Base-by-base conservation (phyloP, 2,329 filamentous ascomycete species). In the Claviceps digitariae region DNA sequence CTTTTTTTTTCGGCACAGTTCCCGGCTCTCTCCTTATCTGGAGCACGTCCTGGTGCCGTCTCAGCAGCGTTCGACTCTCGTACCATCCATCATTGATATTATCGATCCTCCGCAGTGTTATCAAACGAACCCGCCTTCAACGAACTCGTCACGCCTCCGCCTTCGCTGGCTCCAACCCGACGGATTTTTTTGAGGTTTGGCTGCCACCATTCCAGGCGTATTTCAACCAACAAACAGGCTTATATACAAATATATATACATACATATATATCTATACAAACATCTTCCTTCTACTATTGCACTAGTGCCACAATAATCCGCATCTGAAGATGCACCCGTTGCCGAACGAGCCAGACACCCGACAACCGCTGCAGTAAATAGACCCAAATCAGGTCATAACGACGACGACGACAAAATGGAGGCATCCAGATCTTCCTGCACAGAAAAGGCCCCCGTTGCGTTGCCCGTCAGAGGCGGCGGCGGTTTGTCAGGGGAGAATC, bases 311-410 rank as follows among this genome's bases (percentile, higher is more conserved):
- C 7, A 15, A 4, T 20, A 15, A 46, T 29, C 23, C 25, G 6
- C 13, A 20, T 31, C 44, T 44, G 55, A 58, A 53, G 23, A 58
- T 58, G 57, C 52, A 46, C 48, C 20, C 27, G 23, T 17, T 50
- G 51, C 27, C 49, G 41, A 27, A 25, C 53, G 51, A 48, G 29
- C 21, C 43, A 45, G n/a, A 48, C 20, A 17, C 31, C 36, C 23
- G 40, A 46, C 51, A 41, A 54, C 50, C 41, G 17, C 47, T 48
- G 27, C 48, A 36, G 41, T 50, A 21, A 31, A 49, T n/a, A 40
- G 38, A 20, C 13, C 3, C 10, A 12, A 4, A 40, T n/a, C 15
- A 54, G 45, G 9, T 15, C 17, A 13, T 21, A 25, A 13, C 5
- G 15, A 23, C 41, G 23, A 44, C 13, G 13, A 25, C 7, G 12